These are phyloP conservation scores for Erigeron philadelphicus DNA, from an alignment of 140 eudicot species.

Conservation along the genomic window DNA sequence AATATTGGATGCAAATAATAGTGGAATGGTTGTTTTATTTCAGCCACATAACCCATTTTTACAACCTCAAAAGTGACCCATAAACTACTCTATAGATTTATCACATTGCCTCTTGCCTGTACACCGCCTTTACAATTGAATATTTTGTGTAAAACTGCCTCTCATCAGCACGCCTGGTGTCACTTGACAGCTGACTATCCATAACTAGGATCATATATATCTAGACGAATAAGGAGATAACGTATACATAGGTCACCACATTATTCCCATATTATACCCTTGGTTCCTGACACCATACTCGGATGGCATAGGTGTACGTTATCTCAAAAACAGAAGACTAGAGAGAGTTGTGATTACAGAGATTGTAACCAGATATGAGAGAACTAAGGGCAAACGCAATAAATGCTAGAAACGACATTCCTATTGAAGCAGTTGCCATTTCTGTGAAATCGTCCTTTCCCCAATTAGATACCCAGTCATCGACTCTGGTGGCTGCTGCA, in stretches of 20 bases:
- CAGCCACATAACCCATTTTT: slow-evolving; percentile 23
- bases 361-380: slow-evolving; percentile 76
- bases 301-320: slow-evolving; percentile 13
- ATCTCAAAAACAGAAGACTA: slow-evolving; percentile 18
- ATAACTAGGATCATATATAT: slow-evolving; percentile 14
- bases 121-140: slow-evolving; percentile 25
- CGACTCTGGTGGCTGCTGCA: slow-evolving; percentile 81
- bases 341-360: slow-evolving; percentile 52
- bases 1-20: slow-evolving; percentile 13
- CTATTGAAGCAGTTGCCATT: slow-evolving; percentile 81
- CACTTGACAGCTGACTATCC: slow-evolving; percentile 8
- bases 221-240: neutral
- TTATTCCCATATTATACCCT: slow-evolving; percentile 7
- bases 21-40: slow-evolving; percentile 10
- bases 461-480: slow-evolving; percentile 89
- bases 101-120: slow-evolving; percentile 29
- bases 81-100: slow-evolving; percentile 27
- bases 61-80: slow-evolving; percentile 22
- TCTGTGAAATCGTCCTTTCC: slow-evolving; percentile 86
- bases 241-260: neutral
- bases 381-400: slow-evolving; percentile 67
- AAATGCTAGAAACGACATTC: slow-evolving; percentile 81
- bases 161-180: slow-evolving; percentile 11
- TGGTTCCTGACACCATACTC: slow-evolving; percentile 11
- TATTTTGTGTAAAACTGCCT: slow-evolving; percentile 23